These are phyloP conservation scores for Fusarium veterinarium DNA, from an alignment of 2,329 filamentous ascomycete genomes.

Conservation along the genomic window DNA sequence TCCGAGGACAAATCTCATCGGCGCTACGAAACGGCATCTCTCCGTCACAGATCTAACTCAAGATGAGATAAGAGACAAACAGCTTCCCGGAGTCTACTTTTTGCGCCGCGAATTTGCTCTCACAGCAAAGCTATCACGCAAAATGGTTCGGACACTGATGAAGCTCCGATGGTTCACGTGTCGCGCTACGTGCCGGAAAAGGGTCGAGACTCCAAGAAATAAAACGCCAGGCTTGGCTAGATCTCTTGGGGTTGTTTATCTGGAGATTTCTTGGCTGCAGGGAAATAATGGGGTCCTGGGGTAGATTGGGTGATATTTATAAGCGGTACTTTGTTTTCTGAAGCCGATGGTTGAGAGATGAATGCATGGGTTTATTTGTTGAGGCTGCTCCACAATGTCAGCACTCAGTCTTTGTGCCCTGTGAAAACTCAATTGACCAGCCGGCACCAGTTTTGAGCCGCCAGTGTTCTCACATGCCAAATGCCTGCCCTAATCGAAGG, in stretches of 20 bases:
- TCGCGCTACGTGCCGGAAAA: background rate
- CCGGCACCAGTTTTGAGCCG: background rate
- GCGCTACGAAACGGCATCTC: background rate
- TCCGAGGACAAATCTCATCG: background rate
- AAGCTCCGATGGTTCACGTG: slow-evolving; percentile 26
- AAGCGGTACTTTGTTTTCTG: background rate
- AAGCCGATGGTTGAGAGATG: background rate
- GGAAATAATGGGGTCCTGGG: background rate
- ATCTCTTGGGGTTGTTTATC: background rate
- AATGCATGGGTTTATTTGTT: background rate
- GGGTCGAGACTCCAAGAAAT: background rate
- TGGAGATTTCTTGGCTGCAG: background rate
- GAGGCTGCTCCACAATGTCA: background rate
- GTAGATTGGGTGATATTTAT: background rate
- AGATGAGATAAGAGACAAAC: background rate
- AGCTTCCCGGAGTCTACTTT: slow-evolving; percentile 25
- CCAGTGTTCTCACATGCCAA: too few species aligned
- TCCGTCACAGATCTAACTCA: background rate
- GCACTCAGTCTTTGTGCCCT: background rate
- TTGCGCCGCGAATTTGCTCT: background rate
- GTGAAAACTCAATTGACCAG: background rate
- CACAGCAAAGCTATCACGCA: background rate
- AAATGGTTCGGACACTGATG: slow-evolving; percentile 16
- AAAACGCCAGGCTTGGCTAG: slow-evolving; percentile 1
- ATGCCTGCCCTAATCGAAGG: fast-evolving